phyloP scores from a whole-genome alignment of 352 stramenopile genomes.

The Globisporangium viniferum region DNA sequence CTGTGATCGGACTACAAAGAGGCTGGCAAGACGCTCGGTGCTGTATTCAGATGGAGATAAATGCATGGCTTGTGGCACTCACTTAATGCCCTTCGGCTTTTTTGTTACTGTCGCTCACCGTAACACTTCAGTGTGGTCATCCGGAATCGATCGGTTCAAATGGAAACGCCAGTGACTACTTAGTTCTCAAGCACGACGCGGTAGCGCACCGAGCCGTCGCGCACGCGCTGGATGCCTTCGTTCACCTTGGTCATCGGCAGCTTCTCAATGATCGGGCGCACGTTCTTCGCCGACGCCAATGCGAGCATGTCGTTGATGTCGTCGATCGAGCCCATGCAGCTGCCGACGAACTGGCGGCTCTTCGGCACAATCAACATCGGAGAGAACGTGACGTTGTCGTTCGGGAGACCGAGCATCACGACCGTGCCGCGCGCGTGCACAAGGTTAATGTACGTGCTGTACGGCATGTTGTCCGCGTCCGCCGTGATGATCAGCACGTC shows the following conservation, averaged over 20 bases:
- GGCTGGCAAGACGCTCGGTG: too few species aligned
- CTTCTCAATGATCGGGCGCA: conserved; percentile 49
- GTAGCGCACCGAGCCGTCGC: conserved; percentile 37
- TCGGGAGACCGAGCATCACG: conserved; percentile 64
- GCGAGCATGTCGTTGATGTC: conserved; percentile 88
- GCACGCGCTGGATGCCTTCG: conserved; percentile 37
- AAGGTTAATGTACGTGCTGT: conserved; percentile 46
- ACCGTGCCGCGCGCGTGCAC: conserved; percentile 52
- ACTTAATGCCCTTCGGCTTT: too few species aligned
- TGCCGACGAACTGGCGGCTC: conserved; percentile 52
- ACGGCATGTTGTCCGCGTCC: conserved; percentile 44
- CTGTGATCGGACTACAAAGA: too few species aligned
- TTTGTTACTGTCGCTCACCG: too few species aligned
- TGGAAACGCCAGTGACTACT: not conserved
- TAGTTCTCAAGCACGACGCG: conserved; percentile 42
- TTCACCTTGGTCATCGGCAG: conserved; percentile 48
- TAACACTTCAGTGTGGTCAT: too few species aligned
- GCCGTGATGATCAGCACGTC: conserved; percentile 76
- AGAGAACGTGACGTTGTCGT: conserved; percentile 54
- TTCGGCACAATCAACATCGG: conserved; percentile 40
- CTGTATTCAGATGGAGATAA: too few species aligned
- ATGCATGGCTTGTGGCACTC: too few species aligned
- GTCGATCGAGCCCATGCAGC: conserved; percentile 72
- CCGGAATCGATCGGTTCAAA: too few species aligned
- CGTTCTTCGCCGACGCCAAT: conserved; percentile 65